Evolutionary conservation across 257 asterid genomes (phyloP), one percentile per base, ranked within the genome.

Genomic region (Striga asiatica): DNA sequence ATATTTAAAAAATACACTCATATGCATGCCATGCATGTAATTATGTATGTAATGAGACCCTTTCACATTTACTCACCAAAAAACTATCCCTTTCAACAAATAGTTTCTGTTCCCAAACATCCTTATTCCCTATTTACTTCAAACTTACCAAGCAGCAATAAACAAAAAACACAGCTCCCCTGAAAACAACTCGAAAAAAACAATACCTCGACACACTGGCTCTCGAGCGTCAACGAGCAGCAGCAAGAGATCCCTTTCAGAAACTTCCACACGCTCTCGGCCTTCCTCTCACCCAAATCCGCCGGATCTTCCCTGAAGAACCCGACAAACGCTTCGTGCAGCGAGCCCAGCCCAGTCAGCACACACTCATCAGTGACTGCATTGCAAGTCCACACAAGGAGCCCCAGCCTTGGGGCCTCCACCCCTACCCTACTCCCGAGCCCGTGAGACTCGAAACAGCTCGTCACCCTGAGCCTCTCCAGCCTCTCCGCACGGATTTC

Each of bases 191-290:
- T n/a, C n/a, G n/a, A n/a, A n/a, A n/a, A n/a, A n/a, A n/a, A n/a
- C n/a, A n/a, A 16, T 69, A 80, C 97, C 91, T 88, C 88, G 53
- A 85, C 69, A 51, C 80, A 80, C 39, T 71, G 73, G 58, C 67
- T 70, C 61, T 74, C 92, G 22, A 80, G 81, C 0, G 78, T 65
- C 63, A 88, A 68, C 25, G 69, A 68, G 32, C 54, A 79, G 58
- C 86, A 85, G 58, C 39, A 50, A 8, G 85, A 86, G 29, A 85
- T 69, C 37, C 85, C 92, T 5, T 78, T 60, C n/a, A 89, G 61
- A 39, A 89, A 81, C 61, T 73, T 66, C 7, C 70, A 76, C 3
- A 76, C 72, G 17, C 93, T 83, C 5, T n/a, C 51, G 20, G 71
- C 65, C 76, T 85, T 83, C 8, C 72, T 54, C 0, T 68, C 68